Evolutionary conservation across 345 rosid species (phyloP).

Genomic region (Rhodamnia rubescens): DNA sequence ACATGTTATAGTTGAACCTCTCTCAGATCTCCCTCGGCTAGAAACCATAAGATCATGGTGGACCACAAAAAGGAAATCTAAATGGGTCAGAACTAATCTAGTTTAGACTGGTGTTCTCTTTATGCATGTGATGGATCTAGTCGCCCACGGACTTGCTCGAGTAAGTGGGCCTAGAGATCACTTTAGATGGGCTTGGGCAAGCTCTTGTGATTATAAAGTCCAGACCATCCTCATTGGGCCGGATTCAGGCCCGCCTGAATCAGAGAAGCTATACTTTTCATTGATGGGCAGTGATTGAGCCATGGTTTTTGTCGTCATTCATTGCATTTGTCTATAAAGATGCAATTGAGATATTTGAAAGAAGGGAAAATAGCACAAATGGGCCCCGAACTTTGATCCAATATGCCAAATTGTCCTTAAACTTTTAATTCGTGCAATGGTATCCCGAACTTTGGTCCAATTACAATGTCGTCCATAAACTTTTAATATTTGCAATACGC

Average conservation of each 20-base stretch:
- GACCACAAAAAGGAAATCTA: background rate
- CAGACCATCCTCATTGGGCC: background rate
- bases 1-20: background rate
- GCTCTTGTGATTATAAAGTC: background rate
- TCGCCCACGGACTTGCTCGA: background rate
- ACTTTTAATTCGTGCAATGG: background rate
- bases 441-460: fast-evolving
- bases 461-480: fast-evolving
- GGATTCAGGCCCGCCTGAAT: background rate
- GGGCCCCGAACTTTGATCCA: fast-evolving
- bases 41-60: background rate
- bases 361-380: background rate
- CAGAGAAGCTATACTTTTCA: too few relatives aligned
- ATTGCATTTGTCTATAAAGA: too few relatives aligned
- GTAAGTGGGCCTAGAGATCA: background rate
- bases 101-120: background rate
- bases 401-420: fast-evolving
- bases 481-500: background rate
- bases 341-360: background rate
- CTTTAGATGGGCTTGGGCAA: background rate
- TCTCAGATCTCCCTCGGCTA: background rate
- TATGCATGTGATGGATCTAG: background rate
- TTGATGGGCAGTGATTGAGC: background rate
- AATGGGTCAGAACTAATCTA: background rate
- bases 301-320: background rate